Conservation (phyloP, 352 stramenopile genomes). For the Blastocystis sp. region DNA sequence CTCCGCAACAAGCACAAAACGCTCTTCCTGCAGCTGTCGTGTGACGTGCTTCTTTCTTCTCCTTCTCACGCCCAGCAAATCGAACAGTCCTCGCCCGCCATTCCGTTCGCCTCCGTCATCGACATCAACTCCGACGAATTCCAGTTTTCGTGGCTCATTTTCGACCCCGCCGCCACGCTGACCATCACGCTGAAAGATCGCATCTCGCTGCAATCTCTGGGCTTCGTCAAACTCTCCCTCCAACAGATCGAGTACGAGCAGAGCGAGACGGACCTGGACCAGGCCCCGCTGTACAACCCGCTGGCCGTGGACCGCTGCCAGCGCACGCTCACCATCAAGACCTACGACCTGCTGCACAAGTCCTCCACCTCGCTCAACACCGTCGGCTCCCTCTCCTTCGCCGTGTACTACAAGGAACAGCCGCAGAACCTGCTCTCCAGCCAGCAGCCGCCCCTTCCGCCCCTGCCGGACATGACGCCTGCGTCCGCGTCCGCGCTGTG, state of each 20-base stretch:
- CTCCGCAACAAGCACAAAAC: constrained; percentile 37
- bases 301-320: neutral
- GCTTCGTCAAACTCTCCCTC: neutral
- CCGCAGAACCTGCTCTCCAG: neutral
- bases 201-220: constrained; percentile 24
- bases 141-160: constrained; percentile 33
- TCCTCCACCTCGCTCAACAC: neutral
- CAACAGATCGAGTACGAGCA: constrained; percentile 34
- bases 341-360: constrained; percentile 15
- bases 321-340: neutral
- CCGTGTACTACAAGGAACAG: constrained; percentile 1
- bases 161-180: constrained; percentile 1
- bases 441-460: neutral
- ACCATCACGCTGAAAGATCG: constrained; percentile 4
- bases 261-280: neutral
- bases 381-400: constrained; percentile 15
- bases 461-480: constrained; percentile 25
- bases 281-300: neutral
- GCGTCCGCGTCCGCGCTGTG: neutral
- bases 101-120: neutral
- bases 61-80: neutral
- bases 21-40: neutral
- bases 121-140: constrained; percentile 30
- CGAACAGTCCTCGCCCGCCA: neutral
- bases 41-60: neutral